Evolutionary conservation across 108 stramenopile species (phyloP), one percentile per base, ranked within the genome.

Genomic region (Cyclotella atomus): DNA sequence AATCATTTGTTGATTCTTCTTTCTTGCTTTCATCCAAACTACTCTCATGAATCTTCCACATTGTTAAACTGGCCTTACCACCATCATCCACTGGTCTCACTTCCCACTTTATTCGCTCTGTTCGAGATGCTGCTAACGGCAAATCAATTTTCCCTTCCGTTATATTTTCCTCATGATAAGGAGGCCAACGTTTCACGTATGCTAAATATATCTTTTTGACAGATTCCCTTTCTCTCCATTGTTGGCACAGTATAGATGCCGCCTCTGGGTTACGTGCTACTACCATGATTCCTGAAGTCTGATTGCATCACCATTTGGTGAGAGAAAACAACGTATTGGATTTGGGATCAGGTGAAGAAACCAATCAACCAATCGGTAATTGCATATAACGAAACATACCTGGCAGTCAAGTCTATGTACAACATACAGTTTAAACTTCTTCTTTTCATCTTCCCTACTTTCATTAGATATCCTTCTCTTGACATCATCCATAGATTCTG

Each of bases 391-490:
- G 8, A n/a, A 0, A 59, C 67, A 57, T 33, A 81, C 70, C 63
- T 89, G 87, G 68, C 91, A 89, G 75, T 92, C 91, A 30, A 92
- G 66, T 54, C 91, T 76, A 83, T 92, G 91, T 10, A 92, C 87
- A 41, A 89, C 84, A 53, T 76, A 73, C 17, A 85, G 35, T 34
- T 72, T 68, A 33, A 34, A 59, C 16, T 73, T 54, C 2, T 47
- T 23, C 21, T 4, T 7, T 28, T 2, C 33, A 24, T 29, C 34
- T 34, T 32, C 20, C 24, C 14, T 15, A 66, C 50, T 38, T 49
- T 32, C 47, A 7, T 33, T 14, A 0, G 17, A 49, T 9, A 65
- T 29, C 32, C 32, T 32, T 44, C 53, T 66, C 68, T 25, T 32
- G 43, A 25, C 43, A 45, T 80, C 60, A 21, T 70, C 44, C 15